Percentiles rank a stretch among this genome's conserved stretches.
Evolutionary conservation across 169 alveolate species (phyloP).

Genomic region (Cryptosporidium viatorum): DNA sequence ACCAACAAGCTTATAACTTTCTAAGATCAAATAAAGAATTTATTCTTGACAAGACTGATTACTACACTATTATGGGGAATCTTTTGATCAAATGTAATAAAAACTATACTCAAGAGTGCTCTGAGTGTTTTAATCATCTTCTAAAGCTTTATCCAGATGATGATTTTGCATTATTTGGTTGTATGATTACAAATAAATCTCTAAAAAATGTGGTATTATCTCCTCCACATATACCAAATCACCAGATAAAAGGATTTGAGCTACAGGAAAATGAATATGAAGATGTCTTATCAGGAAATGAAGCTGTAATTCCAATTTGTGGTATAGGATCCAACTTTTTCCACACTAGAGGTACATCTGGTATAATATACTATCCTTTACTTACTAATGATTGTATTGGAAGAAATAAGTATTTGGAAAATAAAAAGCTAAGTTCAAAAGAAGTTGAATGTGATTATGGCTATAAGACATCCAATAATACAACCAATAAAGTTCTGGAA

Average conservation of each 20-base stretch:
- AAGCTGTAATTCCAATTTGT: conserved; percentile 22
- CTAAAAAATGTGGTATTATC: conserved; percentile 21
- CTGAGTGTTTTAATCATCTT: conserved; percentile 5
- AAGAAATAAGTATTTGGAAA: background rate
- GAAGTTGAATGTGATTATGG: conserved; percentile 5
- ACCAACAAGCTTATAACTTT: conserved; percentile 39
- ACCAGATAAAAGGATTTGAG: background rate
- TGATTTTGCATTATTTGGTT: conserved; percentile 35
- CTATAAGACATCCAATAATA: background rate
- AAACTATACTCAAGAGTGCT: conserved; percentile 18
- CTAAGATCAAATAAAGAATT: conserved; percentile 15
- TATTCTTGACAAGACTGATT: conserved; percentile 39
- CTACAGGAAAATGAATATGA: background rate
- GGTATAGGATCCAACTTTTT: conserved; percentile 11
- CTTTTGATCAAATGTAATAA: conserved; percentile 1
- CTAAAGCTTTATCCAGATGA: conserved; percentile 56
- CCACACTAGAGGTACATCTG: conserved; percentile 51
- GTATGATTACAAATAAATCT: conserved; percentile 31
- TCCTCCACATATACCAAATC: background rate
- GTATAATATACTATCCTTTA: conserved; percentile 45
- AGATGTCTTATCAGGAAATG: background rate
- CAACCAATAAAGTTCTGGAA: conserved; percentile 5
- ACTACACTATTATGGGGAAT: conserved; percentile 21
- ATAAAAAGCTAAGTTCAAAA: conserved; percentile 10
- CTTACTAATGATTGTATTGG: conserved; percentile 21